Evolutionary conservation across 2,329 filamentous ascomycete genomes (phyloP).

Genomic region (Xenosphaeropsis pyriputrescens): DNA sequence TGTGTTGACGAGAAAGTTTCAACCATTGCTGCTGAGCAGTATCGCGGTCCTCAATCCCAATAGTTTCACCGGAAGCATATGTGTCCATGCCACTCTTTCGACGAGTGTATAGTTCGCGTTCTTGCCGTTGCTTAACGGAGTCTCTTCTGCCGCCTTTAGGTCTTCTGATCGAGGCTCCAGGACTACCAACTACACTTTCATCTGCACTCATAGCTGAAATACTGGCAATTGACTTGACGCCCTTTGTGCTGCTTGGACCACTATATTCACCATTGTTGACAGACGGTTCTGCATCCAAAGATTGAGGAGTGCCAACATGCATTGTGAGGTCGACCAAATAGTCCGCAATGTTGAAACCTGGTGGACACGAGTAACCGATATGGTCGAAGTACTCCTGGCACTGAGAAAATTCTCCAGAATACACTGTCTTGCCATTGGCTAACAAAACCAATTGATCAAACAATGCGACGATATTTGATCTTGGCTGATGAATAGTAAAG

Average conservation of each 20-base stretch:
- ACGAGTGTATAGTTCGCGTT: slow-evolving; percentile 78
- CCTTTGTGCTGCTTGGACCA: slow-evolving; percentile 73
- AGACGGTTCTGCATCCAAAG: slow-evolving; percentile 38
- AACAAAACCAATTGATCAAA: slow-evolving; percentile 91
- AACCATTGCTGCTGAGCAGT: slow-evolving; percentile 43
- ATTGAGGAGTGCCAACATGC: slow-evolving; percentile 59
- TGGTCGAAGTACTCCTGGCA: slow-evolving; percentile 90
- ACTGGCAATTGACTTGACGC: slow-evolving; percentile 83
- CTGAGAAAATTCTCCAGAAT: slow-evolving; percentile 76
- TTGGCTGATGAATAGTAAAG: slow-evolving; percentile 95
- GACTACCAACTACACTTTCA: slow-evolving; percentile 40
- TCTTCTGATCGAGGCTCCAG: slow-evolving; percentile 43
- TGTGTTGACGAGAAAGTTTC: slow-evolving; percentile 35
- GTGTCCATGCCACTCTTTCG: slow-evolving; percentile 53
- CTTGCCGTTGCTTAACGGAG: slow-evolving; percentile 75
- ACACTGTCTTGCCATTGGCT: slow-evolving; percentile 79
- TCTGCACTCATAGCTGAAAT: slow-evolving; percentile 62
- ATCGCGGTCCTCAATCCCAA: slow-evolving; percentile 23
- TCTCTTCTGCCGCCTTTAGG: slow-evolving; percentile 59
- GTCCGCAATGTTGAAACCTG: slow-evolving; percentile 97
- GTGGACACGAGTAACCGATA: slow-evolving; percentile 83
- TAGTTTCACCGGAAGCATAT: slow-evolving; percentile 46
- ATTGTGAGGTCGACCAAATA: slow-evolving; percentile 96
- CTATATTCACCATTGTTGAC: slow-evolving; percentile 53
- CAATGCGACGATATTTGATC: slow-evolving; percentile 94